Evolutionary conservation across 352 stramenopile species (phyloP), one percentile per base, ranked within the genome.

Genomic region (Pythium apleroticum): DNA sequence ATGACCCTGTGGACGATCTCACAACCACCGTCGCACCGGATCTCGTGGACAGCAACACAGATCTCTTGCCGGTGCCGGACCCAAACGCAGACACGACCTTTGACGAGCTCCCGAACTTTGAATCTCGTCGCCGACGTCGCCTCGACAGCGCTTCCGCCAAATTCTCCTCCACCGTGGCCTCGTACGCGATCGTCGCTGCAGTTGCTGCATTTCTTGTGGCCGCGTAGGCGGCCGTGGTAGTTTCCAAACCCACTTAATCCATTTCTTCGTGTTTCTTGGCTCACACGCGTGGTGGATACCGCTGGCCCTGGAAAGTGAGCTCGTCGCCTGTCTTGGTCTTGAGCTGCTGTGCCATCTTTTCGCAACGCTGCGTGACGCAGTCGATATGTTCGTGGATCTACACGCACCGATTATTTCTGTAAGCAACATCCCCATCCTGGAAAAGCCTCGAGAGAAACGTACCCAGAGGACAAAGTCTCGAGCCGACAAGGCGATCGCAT

Each of bases 251-350:
- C 14, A 19, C 14, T 2, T 43, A 10, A n/a, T 50, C 15, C 30
- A n/a, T 12, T 27, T 25, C 31, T 22, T 2, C 17, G 4, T 25
- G 22, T 30, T 50, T 19, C n/a, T n/a, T n/a, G n/a, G n/a, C 6
- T 69, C 30, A 66, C n/a, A 59, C 25, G 1, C 66, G 66, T 15
- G 61, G 67, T 35, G 73, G 77, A 60, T 91, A 91, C 39, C 69
- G 43, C 17, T 63, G 57, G 15, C 83, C 83, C 56, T 88, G 77
- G 56, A 89, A 91, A n/a, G 74, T 72, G 28, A 91, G 73, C 25
- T 86, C 79, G 45, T 91, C 80, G 2, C 79, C 83, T 1, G 80
- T 88, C n/a, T 70, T 63, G 8, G 43, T 41, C 67, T 80, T 85
- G 3, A 91, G 71, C 10, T 78, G 66, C 8, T 73, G 60, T 0